Base-by-base conservation (phyloP, 169 alveolate genomes). In the Cystoisospora suis region DNA sequence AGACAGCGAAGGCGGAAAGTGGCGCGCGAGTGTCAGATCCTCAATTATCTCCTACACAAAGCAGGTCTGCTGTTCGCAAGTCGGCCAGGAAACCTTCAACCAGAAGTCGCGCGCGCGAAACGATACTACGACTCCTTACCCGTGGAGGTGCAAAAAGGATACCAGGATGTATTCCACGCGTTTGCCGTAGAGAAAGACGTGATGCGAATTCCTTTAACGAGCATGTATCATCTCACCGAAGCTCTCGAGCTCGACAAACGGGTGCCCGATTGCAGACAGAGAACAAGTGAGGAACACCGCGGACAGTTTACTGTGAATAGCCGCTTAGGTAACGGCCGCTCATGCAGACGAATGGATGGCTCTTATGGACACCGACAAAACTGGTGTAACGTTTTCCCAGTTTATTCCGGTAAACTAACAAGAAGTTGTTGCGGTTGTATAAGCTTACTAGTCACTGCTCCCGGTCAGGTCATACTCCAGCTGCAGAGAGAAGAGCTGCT, bases 81-180 rank as follows among this genome's bases (percentile, higher is more conserved):
- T 20, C 92, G 59, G 69, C 40, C 70, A 53, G 86, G 59, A 42
- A 72, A 72, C 27, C 17, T 72, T 9, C 56, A 72, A 9, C 42
- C 36, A 6, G 92, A 88, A 23, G 77, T 88, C 36, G 46, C 47
- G 1, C 88, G 81, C 61, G 92, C 92, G 34, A 88, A 42, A 75
- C 72, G 42, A 61, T 46, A 58, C 34, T 88, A 88, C 81, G 81
- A 53, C 20, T 4, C 88, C 3, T 56, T 88, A 0, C 47, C 92
- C 29, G 81, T 45, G 42, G 88, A 58, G 32, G 45, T 58, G 23
- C 88, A 88, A 49, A 75, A 75, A 6, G 92, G 92, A 36, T 88
- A 75, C 32, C 92, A 88, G 34, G 92, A 88, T 70, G 34, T 77
- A 0, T 88, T 88, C 42, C 92, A 88, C 29, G 92, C 92, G 0